These are phyloP conservation scores for Boletus holoroseus DNA, from an alignment of 1,284 basidiomycete genomes.

Conservation along the genomic window DNA sequence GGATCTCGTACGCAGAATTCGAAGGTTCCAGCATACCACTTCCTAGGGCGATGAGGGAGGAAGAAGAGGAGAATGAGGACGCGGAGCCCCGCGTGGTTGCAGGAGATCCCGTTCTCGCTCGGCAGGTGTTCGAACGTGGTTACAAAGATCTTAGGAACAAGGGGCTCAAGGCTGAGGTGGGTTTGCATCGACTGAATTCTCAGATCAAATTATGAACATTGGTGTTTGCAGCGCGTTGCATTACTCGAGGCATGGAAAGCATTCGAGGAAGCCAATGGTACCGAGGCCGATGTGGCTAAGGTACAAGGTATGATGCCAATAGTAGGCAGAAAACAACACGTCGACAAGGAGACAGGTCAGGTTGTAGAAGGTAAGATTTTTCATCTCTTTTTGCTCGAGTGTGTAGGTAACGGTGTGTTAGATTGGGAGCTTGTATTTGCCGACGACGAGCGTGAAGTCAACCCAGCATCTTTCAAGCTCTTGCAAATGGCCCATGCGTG, in stretches of 20 bases:
- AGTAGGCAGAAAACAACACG: constrained; percentile 78
- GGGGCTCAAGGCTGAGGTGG: constrained; percentile 82
- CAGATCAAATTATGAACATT: constrained; percentile 1
- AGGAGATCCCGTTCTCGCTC: constrained; percentile 64
- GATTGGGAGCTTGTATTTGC: constrained; percentile 94
- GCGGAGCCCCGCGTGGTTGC: constrained; percentile 59
- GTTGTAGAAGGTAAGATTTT: constrained; percentile 71
- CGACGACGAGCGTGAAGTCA: constrained; percentile 89
- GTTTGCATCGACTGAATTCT: constrained; percentile 21
- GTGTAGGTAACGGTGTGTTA: constrained; percentile 29
- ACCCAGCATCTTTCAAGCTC: constrained; percentile 90
- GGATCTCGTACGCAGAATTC: constrained; percentile 77
- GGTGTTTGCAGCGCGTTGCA: constrained; percentile 63
- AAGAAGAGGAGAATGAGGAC: constrained; percentile 67
- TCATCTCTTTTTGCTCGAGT: constrained; percentile 1
- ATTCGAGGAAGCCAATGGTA: constrained; percentile 79
- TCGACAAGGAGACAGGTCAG: constrained; percentile 78
- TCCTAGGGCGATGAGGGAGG: constrained; percentile 62
- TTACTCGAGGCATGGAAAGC: constrained; percentile 91
- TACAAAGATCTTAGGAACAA: constrained; percentile 82
- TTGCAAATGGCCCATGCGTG: constrained; percentile 90
- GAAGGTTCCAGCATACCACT: constrained; percentile 67
- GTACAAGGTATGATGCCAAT: constrained; percentile 90
- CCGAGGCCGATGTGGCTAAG: constrained; percentile 61
- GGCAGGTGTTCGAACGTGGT: constrained; percentile 77